Evolutionary conservation across 352 stramenopile species (phyloP), one percentile per base, ranked within the genome.

Genomic region (Halophytophthora batemanensis): DNA sequence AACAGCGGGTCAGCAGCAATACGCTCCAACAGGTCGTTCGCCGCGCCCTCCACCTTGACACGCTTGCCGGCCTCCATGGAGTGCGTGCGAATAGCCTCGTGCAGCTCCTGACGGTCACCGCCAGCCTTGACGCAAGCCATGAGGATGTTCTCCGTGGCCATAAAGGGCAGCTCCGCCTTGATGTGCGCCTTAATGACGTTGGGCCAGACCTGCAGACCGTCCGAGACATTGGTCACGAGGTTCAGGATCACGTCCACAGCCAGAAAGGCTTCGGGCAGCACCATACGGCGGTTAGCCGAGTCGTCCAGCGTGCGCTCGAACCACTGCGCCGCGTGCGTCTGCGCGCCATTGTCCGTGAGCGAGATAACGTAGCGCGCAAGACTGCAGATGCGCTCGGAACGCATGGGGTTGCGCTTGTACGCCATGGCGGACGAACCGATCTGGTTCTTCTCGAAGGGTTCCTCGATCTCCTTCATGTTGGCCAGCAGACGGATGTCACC

Each of bases 331-430:
- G 96, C 91, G 74, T 98, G 92, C 29, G 97, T 99, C 73, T 99
- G 93, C 13, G 96, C 96, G 14, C 87, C 95, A 56, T 96, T 97
- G 68, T 95, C 80, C 23, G 96, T 97, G n/a, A 99, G 82, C 49
- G 87, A 96, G 69, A 99, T 99, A 34, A 99, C 90, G 73, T 99
- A 99, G 61, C 97, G 85, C 38, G 95, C 88, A 15, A 99, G 69
- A 65, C 92, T 98, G 71, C 96, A 99, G 45, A 98, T 97, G 58
- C 97, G 90, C 72, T 99, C 97, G 45, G 80, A 98, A 40, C 97
- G 90, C 97, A 99, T 99, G 42, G 96, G 97, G 81, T 99, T 99
- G 54, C 97, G 92, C 81, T 99, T 99, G 91, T 99, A 99, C 0
- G 97, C 96, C 97, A 99, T 99, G 42, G 97, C 97, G 33, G 89